A percentile compares a stretch with the other conserved stretches of the same genome.
Evolutionary conservation across 805 yeast species (phyloP).

Genomic region (Cyberlindnera mrakii): DNA sequence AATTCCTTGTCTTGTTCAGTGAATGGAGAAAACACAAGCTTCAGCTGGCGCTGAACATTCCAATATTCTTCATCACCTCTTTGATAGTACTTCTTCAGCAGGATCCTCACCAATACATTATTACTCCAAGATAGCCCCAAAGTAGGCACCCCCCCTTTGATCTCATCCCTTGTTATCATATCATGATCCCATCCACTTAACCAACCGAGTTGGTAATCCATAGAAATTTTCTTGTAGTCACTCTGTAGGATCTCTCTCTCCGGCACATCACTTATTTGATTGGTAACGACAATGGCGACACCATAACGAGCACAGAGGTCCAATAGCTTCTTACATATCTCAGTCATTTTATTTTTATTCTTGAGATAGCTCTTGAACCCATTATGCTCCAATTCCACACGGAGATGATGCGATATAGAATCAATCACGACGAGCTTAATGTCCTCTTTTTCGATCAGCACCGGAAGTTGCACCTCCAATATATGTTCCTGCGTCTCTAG

Average conservation of each 20-base stretch:
- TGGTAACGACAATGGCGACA: slow-evolving; percentile 64
- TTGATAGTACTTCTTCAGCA: slow-evolving; percentile 36
- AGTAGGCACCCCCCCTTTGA: slow-evolving; percentile 38
- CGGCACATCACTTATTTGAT: slow-evolving; percentile 72
- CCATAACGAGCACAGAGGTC: slow-evolving; percentile 39
- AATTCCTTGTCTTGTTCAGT: slow-evolving; percentile 9
- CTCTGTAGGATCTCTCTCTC: slow-evolving; percentile 17
- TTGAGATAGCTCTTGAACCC: slow-evolving; percentile 17
- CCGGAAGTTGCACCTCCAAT: slow-evolving; percentile 62
- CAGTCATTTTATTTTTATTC: slow-evolving; percentile 36
- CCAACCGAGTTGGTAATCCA: slow-evolving; percentile 67
- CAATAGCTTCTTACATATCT: slow-evolving; percentile 42
- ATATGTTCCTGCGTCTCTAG: slow-evolving; percentile 72
- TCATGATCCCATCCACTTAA: slow-evolving; percentile 64
- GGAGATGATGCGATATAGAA: slow-evolving; percentile 75
- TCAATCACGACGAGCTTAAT: slow-evolving; percentile 66
- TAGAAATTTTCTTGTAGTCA: slow-evolving; percentile 24
- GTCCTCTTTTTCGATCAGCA: slow-evolving; percentile 33
- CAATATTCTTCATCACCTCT: slow-evolving; percentile 24
- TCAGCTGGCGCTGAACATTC: slow-evolving; percentile 28
- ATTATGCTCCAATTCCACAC: slow-evolving; percentile 46
- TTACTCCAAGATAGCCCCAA: slow-evolving; percentile 53
- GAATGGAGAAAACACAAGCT: slow-evolving; percentile 35
- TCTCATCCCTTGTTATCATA: neutral
- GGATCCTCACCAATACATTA: slow-evolving; percentile 42